phyloP scores from a whole-genome alignment of 2,329 filamentous ascomycete genomes.

The Dendryphion nanum region DNA sequence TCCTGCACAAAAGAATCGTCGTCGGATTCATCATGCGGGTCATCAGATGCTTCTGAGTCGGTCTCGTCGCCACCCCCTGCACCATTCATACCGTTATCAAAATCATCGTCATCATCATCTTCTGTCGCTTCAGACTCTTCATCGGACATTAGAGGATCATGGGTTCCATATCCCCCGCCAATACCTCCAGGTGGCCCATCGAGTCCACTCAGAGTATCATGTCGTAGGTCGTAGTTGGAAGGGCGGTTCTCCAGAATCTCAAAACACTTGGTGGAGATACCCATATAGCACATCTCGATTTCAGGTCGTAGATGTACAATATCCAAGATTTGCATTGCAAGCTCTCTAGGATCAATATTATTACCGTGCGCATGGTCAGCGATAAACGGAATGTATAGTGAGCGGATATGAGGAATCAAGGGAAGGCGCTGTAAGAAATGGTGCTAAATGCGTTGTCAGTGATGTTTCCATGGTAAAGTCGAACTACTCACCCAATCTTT shows the following conservation, averaged over 20 bases:
- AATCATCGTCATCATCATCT: slow-evolving; percentile 45
- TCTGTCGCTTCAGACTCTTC: slow-evolving; percentile 42
- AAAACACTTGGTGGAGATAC: slow-evolving; percentile 74
- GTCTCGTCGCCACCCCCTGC: slow-evolving; percentile 45
- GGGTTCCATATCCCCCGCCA: slow-evolving; percentile 20
- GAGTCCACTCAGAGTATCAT: slow-evolving; percentile 24
- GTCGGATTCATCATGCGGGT: slow-evolving; percentile 44
- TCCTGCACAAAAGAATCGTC: slow-evolving; percentile 54
- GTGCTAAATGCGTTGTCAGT: slow-evolving; percentile 53
- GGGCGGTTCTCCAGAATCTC: slow-evolving; percentile 69
- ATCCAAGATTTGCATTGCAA: slow-evolving; percentile 74
- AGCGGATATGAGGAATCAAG: slow-evolving; percentile 66
- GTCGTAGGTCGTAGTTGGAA: slow-evolving; percentile 42
- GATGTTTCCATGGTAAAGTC: background rate
- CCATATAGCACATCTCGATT: slow-evolving; percentile 74
- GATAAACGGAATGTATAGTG: slow-evolving; percentile 69
- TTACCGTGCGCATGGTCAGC: slow-evolving; percentile 58
- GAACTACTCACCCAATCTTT: slow-evolving; percentile 68
- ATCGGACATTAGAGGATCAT: slow-evolving; percentile 34
- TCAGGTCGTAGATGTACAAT: slow-evolving; percentile 75
- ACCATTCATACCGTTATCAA: slow-evolving; percentile 51
- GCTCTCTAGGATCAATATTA: slow-evolving; percentile 62
- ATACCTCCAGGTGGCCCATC: slow-evolving; percentile 30
- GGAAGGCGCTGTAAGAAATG: slow-evolving; percentile 75
- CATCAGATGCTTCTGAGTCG: slow-evolving; percentile 35